phyloP scores from a whole-genome alignment of 805 yeast species.

The Nakazawaea anatomiae region DNA sequence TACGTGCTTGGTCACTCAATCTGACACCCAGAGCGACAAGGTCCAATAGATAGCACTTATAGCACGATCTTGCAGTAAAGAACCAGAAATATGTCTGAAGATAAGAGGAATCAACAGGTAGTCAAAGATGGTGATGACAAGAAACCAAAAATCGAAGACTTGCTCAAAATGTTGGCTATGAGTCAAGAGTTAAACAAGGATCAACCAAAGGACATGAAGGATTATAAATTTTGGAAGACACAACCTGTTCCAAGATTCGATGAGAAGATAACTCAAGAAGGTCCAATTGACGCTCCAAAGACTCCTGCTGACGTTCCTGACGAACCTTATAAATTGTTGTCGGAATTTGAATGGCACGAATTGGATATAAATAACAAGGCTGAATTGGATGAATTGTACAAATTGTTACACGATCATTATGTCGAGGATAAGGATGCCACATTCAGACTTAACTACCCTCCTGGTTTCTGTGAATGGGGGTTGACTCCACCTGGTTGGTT shows the following conservation, averaged over 20 bases:
- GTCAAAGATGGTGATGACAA: slow-evolving; percentile 10
- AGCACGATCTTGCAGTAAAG: no score
- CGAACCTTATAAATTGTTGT: slow-evolving; percentile 62
- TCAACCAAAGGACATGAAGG: slow-evolving; percentile 71
- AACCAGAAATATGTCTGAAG: neutral
- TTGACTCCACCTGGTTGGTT: slow-evolving; percentile 91
- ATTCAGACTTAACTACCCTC: slow-evolving; percentile 84
- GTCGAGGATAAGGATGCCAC: slow-evolving; percentile 93
- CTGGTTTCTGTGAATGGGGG: slow-evolving; percentile 87
- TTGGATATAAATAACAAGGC: slow-evolving; percentile 52
- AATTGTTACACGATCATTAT: slow-evolving; percentile 79
- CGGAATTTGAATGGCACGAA: slow-evolving; percentile 86
- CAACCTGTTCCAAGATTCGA: slow-evolving; percentile 88
- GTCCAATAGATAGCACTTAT: no score
- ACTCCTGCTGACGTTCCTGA: slow-evolving; percentile 68
- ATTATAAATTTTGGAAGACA: slow-evolving; percentile 95
- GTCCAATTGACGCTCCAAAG: slow-evolving; percentile 70
- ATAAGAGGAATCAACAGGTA: neutral
- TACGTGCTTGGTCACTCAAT: neutral
- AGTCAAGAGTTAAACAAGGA: slow-evolving; percentile 50
- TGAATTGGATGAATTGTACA: slow-evolving; percentile 73
- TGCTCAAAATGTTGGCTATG: slow-evolving; percentile 47
- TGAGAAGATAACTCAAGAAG: slow-evolving; percentile 61
- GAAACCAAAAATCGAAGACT: slow-evolving; percentile 47
- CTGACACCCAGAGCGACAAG: neutral